A percentile compares a stretch with the other conserved stretches of the same genome.
Evolutionary conservation across 1,284 basidiomycete species (phyloP).

Genomic region (Tremellales sp.): DNA sequence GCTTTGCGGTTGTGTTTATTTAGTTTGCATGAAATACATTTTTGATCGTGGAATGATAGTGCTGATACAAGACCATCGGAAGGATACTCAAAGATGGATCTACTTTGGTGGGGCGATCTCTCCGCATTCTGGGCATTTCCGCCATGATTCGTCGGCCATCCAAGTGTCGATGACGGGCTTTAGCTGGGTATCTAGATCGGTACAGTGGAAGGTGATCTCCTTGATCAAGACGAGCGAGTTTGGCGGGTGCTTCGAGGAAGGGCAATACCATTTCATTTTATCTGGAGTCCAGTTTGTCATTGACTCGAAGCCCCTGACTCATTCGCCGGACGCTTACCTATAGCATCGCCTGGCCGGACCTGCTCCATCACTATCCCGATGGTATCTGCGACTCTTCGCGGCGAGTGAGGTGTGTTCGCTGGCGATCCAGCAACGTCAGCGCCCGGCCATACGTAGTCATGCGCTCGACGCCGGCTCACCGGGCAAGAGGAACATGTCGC

Average conservation of each 20-base stretch:
- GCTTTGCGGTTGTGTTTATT: background rate
- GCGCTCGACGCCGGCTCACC: slow-evolving; percentile 53
- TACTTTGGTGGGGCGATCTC: slow-evolving; percentile 54
- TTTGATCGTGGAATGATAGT: background rate
- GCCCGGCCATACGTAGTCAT: too few relatives aligned
- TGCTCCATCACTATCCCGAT: slow-evolving; percentile 93
- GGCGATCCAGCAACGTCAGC: background rate
- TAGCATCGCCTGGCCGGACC: slow-evolving; percentile 61
- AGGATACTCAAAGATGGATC: too few relatives aligned
- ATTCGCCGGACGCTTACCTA: slow-evolving; percentile 42
- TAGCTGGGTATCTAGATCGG: slow-evolving; percentile 87
- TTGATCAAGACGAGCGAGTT: slow-evolving; percentile 73
- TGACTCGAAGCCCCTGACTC: background rate
- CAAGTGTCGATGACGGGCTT: slow-evolving; percentile 85
- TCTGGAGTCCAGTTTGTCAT: slow-evolving; percentile 53
- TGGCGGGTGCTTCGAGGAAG: slow-evolving; percentile 57
- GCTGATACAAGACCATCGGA: too few relatives aligned
- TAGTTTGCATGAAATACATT: background rate
- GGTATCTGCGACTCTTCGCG: slow-evolving; percentile 83
- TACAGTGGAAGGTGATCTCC: slow-evolving; percentile 82
- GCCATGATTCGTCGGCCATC: slow-evolving; percentile 58
- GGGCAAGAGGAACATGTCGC: slow-evolving; percentile 92
- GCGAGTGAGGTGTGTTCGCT: slow-evolving; percentile 95
- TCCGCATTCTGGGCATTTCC: slow-evolving; percentile 69
- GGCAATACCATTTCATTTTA: slow-evolving; percentile 91